Percentiles rank a stretch among this genome's conserved stretches.
phyloP scores from a whole-genome alignment of 2,329 filamentous ascomycete genomes.

The Botrytis fabae region DNA sequence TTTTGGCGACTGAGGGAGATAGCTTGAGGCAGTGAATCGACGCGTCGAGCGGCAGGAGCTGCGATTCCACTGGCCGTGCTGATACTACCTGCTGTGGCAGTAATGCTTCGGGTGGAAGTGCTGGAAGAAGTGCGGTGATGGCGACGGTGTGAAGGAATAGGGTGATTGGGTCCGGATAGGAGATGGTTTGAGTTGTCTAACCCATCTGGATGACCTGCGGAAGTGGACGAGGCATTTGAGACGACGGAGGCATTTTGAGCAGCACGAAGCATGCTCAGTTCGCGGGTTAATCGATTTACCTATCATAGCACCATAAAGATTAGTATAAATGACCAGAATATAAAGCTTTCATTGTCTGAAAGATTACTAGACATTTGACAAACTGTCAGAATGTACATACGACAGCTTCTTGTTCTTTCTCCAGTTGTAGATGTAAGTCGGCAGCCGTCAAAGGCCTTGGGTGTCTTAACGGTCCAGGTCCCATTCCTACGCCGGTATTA shows the following conservation, averaged over 20 bases:
- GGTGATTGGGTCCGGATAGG: constrained; percentile 58
- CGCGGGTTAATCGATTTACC: constrained; percentile 91
- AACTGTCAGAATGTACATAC: constrained; percentile 51
- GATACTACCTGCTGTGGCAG: constrained; percentile 44
- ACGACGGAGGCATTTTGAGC: constrained; percentile 66
- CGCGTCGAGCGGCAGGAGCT: constrained; percentile 16
- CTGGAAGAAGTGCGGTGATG: constrained; percentile 57
- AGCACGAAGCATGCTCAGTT: constrained; percentile 78
- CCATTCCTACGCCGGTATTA: constrained; percentile 52
- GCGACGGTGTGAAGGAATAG: constrained; percentile 55
- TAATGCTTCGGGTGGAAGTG: constrained; percentile 55
- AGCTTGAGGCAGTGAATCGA: constrained; percentile 33
- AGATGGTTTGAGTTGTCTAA: constrained; percentile 54
- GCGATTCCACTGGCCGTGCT: constrained; percentile 40
- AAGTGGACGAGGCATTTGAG: constrained; percentile 65
- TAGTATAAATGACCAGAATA: background rate
- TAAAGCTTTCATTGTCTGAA: background rate
- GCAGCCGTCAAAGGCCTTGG: constrained; percentile 84
- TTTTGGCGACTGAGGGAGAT: constrained; percentile 40
- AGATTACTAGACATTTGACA: background rate
- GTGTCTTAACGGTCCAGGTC: constrained; percentile 76
- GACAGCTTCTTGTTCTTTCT: constrained; percentile 94
- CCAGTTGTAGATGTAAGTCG: constrained; percentile 84
- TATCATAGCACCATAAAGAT: constrained; percentile 41
- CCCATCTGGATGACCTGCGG: constrained; percentile 51